Percentiles rank a stretch among this genome's conserved stretches.
Conservation (phyloP, 352 stramenopile species). For the Globisporangium carolinianum region DNA sequence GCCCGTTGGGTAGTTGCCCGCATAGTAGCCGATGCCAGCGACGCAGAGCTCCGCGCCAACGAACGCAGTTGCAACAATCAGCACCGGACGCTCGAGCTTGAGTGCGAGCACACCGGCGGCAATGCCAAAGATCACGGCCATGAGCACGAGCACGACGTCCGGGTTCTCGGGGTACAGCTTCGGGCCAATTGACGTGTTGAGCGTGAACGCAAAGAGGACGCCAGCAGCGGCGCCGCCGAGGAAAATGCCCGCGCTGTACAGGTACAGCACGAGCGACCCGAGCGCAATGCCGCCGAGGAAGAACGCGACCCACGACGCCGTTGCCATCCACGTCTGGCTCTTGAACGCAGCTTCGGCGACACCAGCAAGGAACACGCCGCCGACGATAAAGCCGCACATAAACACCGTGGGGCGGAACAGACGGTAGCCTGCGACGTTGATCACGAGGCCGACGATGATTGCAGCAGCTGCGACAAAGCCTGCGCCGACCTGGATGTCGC, state of each 20-base stretch:
- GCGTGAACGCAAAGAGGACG: constrained; percentile 35
- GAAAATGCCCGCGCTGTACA: constrained; percentile 47
- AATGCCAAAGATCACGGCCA: constrained; percentile 33
- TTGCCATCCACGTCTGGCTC: constrained; percentile 23
- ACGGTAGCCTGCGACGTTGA: constrained; percentile 32
- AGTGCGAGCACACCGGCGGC: constrained; percentile 30
- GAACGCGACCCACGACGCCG: constrained; percentile 46
- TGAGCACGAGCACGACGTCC: constrained; percentile 36
- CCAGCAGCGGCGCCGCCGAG: constrained; percentile 31
- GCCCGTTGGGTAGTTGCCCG: constrained; percentile 43
- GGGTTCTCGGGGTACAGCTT: constrained; percentile 31
- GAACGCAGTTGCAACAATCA: constrained; percentile 49
- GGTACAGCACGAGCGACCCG: constrained; percentile 23
- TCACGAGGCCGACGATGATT: constrained; percentile 20
- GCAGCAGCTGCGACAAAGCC: constrained; percentile 28
- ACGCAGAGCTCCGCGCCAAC: constrained; percentile 34
- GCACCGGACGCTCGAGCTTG: constrained; percentile 44
- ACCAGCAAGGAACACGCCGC: constrained; percentile 27
- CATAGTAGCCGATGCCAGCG: constrained; percentile 50
- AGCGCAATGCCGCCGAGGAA: constrained; percentile 28
- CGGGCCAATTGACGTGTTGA: constrained; percentile 37
- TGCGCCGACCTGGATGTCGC: constrained; percentile 22
- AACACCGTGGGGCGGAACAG: constrained; percentile 34
- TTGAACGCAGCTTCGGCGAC: constrained; percentile 30
- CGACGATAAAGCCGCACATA: constrained; percentile 33